Evolutionary conservation across 345 rosid genomes (phyloP).

Genomic region (Excoecaria agallocha): DNA sequence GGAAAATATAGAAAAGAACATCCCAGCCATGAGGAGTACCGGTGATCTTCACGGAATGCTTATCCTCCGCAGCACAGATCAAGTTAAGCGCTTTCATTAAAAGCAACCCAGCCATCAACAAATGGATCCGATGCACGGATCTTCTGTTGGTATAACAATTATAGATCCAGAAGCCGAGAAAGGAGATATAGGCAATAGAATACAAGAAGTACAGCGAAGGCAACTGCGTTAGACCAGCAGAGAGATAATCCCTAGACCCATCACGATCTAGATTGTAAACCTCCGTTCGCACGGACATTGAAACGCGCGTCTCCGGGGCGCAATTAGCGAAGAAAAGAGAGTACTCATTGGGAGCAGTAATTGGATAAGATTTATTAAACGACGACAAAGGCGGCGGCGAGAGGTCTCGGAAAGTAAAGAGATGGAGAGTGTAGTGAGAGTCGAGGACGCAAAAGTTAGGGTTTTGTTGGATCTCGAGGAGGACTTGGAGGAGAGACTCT

Average conservation of each 20-base stretch:
- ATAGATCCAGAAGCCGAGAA: conserved; percentile 66
- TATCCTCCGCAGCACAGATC: conserved; percentile 88
- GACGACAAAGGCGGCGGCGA: conserved; percentile 69
- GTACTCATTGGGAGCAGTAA: conserved; percentile 74
- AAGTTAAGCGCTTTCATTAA: conserved; percentile 82
- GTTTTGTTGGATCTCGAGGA: conserved; percentile 78
- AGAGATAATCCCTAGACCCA: conserved; percentile 57
- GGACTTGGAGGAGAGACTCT: conserved; percentile 77
- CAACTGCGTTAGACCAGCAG: conserved; percentile 78
- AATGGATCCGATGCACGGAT: conserved; percentile 79
- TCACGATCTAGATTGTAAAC: conserved; percentile 62
- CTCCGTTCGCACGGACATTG: conserved; percentile 80
- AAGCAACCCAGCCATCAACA: conserved; percentile 71
- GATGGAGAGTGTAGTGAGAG: conserved; percentile 49
- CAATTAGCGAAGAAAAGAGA: conserved; percentile 90
- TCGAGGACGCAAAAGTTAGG: conserved; percentile 83
- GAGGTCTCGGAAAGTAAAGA: conserved; percentile 81
- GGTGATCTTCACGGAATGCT: conserved; percentile 74
- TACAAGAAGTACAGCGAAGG: conserved; percentile 62
- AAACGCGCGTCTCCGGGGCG: conserved; percentile 67
- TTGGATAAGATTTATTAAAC: conserved; percentile 61
- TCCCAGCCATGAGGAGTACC: conserved; percentile 99
- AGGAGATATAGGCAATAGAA: conserved; percentile 53
- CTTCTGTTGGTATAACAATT: conserved; percentile 42
- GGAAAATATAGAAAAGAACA: conserved; percentile 80